These are phyloP conservation scores for Podila minutissima DNA, from an alignment of 192 early-diverging fungal species.

Conservation along the genomic window DNA sequence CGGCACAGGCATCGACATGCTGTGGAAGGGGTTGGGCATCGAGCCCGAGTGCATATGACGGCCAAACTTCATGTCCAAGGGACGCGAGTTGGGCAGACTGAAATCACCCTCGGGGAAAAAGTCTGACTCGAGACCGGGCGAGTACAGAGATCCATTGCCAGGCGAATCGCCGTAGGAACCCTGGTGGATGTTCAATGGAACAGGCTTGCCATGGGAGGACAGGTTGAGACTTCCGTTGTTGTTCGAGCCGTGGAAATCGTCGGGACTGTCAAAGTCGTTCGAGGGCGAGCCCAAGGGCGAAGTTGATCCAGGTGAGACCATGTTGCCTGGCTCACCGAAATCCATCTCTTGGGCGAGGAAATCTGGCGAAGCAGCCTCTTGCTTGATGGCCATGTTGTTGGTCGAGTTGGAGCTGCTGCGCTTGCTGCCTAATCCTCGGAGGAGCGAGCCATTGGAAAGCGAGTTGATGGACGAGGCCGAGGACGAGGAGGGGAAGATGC, in stretches of 20 bases:
- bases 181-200: slow-evolving; percentile 44
- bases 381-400: slow-evolving; percentile 32
- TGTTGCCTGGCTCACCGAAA: slow-evolving; percentile 43
- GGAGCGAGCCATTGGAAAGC: slow-evolving; percentile 18
- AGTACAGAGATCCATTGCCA: slow-evolving; percentile 44
- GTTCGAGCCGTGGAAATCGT: slow-evolving; percentile 33
- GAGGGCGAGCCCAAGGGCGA: slow-evolving; percentile 50
- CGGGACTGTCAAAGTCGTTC: slow-evolving; percentile 49
- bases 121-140: slow-evolving; percentile 33
- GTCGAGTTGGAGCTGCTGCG: slow-evolving; percentile 33
- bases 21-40: slow-evolving; percentile 57
- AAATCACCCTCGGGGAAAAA: slow-evolving; percentile 36
- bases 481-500: slow-evolving; percentile 29
- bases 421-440: slow-evolving; percentile 30
- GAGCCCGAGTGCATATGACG: slow-evolving; percentile 18
- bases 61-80: slow-evolving; percentile 24
- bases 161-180: slow-evolving; percentile 50
- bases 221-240: neutral
- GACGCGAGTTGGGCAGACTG: slow-evolving; percentile 16
- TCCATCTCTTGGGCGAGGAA: slow-evolving; percentile 51
- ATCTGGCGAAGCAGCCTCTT: slow-evolving; percentile 52
- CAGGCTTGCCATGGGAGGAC: slow-evolving; percentile 26
- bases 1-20: slow-evolving; percentile 67
- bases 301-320: slow-evolving; percentile 51
- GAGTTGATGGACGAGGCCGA: slow-evolving; percentile 36